Conservation (phyloP, 495 filamentous ascomycete genomes). For the Viridothelium virens region DNA sequence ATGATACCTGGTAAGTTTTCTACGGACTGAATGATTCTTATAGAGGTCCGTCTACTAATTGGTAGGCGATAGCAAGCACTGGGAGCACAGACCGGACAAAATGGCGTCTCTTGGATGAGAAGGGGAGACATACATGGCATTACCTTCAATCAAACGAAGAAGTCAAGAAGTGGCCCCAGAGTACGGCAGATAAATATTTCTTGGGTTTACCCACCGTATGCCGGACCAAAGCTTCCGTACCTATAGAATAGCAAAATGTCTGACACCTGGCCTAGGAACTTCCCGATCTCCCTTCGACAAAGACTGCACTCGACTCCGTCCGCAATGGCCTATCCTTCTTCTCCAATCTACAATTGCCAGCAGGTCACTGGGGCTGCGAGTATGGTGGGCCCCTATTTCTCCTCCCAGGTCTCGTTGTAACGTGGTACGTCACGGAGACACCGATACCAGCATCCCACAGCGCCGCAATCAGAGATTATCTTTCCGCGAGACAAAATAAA, state of each 20-base stretch:
- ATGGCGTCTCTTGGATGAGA: constrained; percentile 79
- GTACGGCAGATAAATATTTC: constrained; percentile 72
- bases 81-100: constrained; percentile 61
- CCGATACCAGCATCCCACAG: constrained; percentile 72
- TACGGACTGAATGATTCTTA: background rate
- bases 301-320: constrained; percentile 65
- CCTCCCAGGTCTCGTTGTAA: constrained; percentile 72
- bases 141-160: constrained; percentile 78
- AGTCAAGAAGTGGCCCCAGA: constrained; percentile 72
- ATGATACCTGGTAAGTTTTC: background rate
- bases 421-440: constrained; percentile 88
- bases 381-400: constrained; percentile 91
- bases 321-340: constrained; percentile 84
- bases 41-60: constrained; percentile 14
- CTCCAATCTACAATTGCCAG: constrained; percentile 75
- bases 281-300: constrained; percentile 59
- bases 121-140: constrained; percentile 84
- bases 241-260: constrained; percentile 9
- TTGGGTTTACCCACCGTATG: constrained; percentile 62
- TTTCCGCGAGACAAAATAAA: constrained; percentile 77
- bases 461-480: constrained; percentile 87
- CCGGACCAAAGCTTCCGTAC: no score
- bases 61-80: background rate
- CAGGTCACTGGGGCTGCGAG: constrained; percentile 93
- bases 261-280: constrained; percentile 48